Conservation (phyloP, 495 filamentous ascomycete genomes). For the Tuber borchii region DNA sequence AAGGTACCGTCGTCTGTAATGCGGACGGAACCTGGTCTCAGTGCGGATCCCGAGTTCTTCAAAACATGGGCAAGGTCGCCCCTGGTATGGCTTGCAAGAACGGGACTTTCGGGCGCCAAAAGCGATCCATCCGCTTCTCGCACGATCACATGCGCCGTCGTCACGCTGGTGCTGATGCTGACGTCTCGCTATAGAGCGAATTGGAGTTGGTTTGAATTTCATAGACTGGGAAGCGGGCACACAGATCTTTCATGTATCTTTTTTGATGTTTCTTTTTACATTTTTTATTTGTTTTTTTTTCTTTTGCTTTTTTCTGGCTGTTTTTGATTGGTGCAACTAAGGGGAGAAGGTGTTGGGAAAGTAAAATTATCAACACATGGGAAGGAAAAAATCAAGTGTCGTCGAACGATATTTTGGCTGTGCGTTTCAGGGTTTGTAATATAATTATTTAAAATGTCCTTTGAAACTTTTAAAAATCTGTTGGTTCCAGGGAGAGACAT, state of each 20-base stretch:
- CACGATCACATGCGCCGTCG: constrained; percentile 35
- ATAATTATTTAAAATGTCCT: background rate
- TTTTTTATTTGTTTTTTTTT: background rate
- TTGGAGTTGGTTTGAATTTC: background rate
- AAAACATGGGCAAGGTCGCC: constrained; percentile 10
- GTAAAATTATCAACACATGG: background rate
- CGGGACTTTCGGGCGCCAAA: constrained; percentile 10
- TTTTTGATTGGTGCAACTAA: background rate
- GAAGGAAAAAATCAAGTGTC: background rate
- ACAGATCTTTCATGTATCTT: background rate
- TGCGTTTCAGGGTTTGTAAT: background rate
- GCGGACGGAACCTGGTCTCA: constrained; percentile 19
- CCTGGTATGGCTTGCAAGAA: constrained; percentile 16
- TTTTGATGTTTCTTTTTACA: background rate
- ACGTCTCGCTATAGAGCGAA: background rate
- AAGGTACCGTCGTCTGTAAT: constrained; percentile 18
- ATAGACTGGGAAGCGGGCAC: background rate
- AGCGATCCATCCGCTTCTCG: constrained; percentile 26
- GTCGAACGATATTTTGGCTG: background rate
- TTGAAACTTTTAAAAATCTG: background rate
- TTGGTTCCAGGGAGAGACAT: background rate
- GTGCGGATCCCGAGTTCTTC: constrained; percentile 13
- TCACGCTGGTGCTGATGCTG: background rate
- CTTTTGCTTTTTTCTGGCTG: background rate
- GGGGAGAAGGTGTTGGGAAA: background rate